Base-by-base conservation (phyloP, 2,329 filamentous ascomycete species). In the Pseudogymnoascus sp. region DNA sequence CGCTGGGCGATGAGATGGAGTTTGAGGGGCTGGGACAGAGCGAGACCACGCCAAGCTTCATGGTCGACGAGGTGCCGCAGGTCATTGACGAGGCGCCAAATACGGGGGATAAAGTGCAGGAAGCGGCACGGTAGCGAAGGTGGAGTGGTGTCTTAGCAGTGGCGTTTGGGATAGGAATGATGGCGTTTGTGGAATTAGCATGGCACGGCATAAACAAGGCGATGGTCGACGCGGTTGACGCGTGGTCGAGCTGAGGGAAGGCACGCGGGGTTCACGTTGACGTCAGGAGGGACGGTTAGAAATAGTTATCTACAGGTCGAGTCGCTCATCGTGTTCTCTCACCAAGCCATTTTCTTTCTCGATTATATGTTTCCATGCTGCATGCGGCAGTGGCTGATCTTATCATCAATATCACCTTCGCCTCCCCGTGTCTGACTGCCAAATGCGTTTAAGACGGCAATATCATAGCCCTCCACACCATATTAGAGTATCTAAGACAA, bases 81-180 rank as follows among this genome's bases (percentile, higher is more conserved):
- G 97, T 99, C 74, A 89, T 99, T 64, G 95, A 99, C 75, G 93
- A 97, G 79, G 86, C 91, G 16, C 93, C 93, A 1, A 83, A 88
- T 76, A 79, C 83, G 55, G 80, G 81, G 12, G 83, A 81, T 67
- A 93, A 95, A 79, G 83, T 96, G 59, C 95, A 93, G 79, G 91
- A 96, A 75, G 90, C 85, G 52, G 92, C 84, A 5, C 58, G 58
- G 45, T 55, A 55, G 5, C n/a, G 8, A 33, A n/a, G 45, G 4
- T n/a, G 25, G 4, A n/a, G 25, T 33, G 25, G 18, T 55, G 45
- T 55, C 45, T 55, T 18, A 55, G 45, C 45, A 55, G 25, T 33
- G 45, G 45, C 45, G 45, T 55, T 55, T 55, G 45, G 45, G 45
- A 12, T 18, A 4, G 45, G 45, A 18, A 31, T 11, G 45, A 31